Base-by-base conservation (phyloP, 257 asterid genomes). In the Solanum clarkiae region DNA sequence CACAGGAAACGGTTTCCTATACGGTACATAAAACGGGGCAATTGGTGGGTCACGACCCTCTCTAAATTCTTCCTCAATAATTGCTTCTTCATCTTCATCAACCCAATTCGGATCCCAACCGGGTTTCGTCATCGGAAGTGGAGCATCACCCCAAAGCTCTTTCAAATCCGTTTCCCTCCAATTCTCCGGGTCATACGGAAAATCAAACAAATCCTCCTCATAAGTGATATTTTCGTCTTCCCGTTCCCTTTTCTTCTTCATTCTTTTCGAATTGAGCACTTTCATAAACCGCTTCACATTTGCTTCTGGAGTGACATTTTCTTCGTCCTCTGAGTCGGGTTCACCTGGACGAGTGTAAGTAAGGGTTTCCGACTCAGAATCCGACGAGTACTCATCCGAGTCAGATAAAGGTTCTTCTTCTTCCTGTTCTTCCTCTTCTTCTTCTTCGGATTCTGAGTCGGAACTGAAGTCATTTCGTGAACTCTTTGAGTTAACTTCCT, bases 101-200 rank as follows among this genome's bases (percentile, higher is more conserved):
- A 89, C 96, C 85, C 81, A 84, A 47, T 88, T 80, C 6, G 98
- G 98, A 89, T 97, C 99, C 98, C 98, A 97, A 51, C 99, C 99
- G 5, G 98, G 94, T 62, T 93, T 92, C 12, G 93, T 91, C 94
- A 91, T 91, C 87, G 29, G 88, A 68, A 88, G 0, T 0, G 99
- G 99, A 77, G 93, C 98, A 91, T 97, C 99, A 80, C 89, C 98
- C 99, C 99, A 97, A 0, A 93, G 85, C 91, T 97, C 99, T 92
- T 87, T 93, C 94, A 97, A 87, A 84, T 95, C 98, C 91, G 92
- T 94, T 91, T 97, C 99, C 74, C 83, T 89, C 99, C 99, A 97
- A 49, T 95, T 92, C 42, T 97, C 99, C 10, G 91, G 90, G 91
- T 97, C 99, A 68, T 79, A 84, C 0, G 99, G 98, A 44, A 97